Base-by-base conservation (phyloP, 768 basidiomycete genomes). In the Tylopilus rubrobrunneus region DNA sequence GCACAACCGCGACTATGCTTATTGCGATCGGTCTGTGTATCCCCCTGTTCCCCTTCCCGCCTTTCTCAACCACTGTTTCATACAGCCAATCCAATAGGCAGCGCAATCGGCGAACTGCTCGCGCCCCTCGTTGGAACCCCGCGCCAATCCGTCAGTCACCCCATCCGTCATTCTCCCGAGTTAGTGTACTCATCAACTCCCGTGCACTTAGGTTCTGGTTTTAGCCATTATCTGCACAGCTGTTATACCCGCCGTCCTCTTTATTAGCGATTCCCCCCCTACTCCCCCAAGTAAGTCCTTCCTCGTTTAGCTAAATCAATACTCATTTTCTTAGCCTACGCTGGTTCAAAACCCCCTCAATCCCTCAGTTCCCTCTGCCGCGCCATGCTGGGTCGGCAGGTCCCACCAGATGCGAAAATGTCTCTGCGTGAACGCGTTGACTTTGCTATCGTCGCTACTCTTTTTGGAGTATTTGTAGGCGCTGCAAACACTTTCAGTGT, bases 1-100 rank as follows among this genome's bases (percentile, higher is more conserved):
- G 91, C 40, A 91, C 87, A 3, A 92, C 90, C 0, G 88, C 88
- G 12, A 93, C 81, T n/a, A 81, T 81, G 80, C 44, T 78, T 36
- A 72, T 83, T 49, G 74, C 79, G 9, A 61, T 82, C 28, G 71
- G 79, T 76, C 33, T 23, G 72, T 51, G 34, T 28, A 15, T 40
- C 21, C 19, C 19, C 7, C 11, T 21, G 31, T n/a, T 11, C 28
- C 7, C n/a, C 5, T 37, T 4, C 31, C 19, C 53, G 10, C 33
- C 19, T 34, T 17, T 44, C 14, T 46, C 5, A 56, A 19, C 39
- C 23, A 23, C 25, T 28, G 5, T 34, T 37, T 19, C 45, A 19
- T 53, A 7, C 48, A 87, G 87, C 86, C 4, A 89, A 89, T 68
- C 88, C 88, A 0, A 58, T 92, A 15, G 89, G 89, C 7, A 76